Base-by-base conservation (phyloP, 176 grass and related monocot genomes). In the Aegilops tauschii region DNA sequence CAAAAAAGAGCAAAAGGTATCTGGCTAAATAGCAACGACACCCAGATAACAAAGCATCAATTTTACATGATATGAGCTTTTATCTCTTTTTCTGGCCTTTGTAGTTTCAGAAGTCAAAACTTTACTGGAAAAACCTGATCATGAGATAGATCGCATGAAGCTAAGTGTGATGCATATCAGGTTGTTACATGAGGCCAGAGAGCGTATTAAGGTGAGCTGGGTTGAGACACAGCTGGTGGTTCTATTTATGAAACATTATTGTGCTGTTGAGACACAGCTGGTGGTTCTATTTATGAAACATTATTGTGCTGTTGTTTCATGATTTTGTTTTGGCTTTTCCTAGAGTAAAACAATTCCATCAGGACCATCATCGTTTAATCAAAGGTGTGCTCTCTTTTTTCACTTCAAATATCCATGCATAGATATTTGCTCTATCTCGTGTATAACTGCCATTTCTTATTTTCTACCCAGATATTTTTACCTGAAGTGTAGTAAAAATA, bases 1-100 rank as follows among this genome's bases (percentile, higher is more conserved):
- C 86, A 79, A 34, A 90, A 78, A 77, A 90, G 80, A 88, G 59
- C 80, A 76, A 68, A 84, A 90, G 93, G 93, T 95, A 88, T 11
- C 74, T 92, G 28, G 3, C 61, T 73, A 42, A 49, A 59, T 35
- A 76, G n/a, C 61, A 39, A 20, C 12, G 13, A 9, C 35, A 4
- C 71, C 39, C 39, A 73, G 4, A 47, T 73, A 27, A 16, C n/a
- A 3, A 64, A 83, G 2, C 59, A 68, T 74, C 13, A 12, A 5
- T 44, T 65, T 28, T 76, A 75, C 9, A 12, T 75, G 73, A 28
- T 28, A 65, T 75, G 20, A 27, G 6, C 78, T 84, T 34, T 14
- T 79, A 54, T 79, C 29, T 80, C 3, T 37, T 80, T 80, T 25
- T 84, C 47, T 29, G 17, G 35, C 28, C 4, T 66, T 65, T 73